These are phyloP conservation scores for Amanita fuliginea DNA, from an alignment of 768 basidiomycete species.

Conservation along the genomic window DNA sequence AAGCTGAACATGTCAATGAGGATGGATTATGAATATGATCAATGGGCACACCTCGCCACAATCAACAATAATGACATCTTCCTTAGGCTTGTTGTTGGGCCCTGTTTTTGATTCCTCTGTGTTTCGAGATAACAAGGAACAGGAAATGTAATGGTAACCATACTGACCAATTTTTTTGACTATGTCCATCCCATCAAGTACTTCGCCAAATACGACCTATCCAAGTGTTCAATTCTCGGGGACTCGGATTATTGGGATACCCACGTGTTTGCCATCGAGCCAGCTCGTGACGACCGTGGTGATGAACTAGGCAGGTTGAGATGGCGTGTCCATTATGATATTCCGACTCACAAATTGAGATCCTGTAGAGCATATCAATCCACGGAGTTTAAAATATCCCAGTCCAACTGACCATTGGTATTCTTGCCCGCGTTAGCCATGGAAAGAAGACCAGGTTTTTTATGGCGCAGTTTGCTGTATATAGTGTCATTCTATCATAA, in stretches of 20 bases:
- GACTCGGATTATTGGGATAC: slow-evolving; percentile 10
- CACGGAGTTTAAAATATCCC: background rate
- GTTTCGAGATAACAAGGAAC: slow-evolving; percentile 3
- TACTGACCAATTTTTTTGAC: slow-evolving; percentile 60
- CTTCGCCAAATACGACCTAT: slow-evolving; percentile 88
- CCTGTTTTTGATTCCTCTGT: slow-evolving; percentile 70
- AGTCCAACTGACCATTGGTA: slow-evolving; percentile 62
- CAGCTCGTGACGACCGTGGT: slow-evolving; percentile 80
- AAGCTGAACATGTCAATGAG: slow-evolving; percentile 25
- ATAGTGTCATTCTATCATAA: slow-evolving; percentile 5
- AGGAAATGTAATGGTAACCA: background rate
- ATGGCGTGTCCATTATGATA: background rate
- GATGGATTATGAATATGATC: slow-evolving; percentile 3
- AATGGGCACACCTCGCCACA: slow-evolving; percentile 68
- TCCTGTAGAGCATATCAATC: slow-evolving; percentile 28
- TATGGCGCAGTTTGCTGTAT: slow-evolving; percentile 88
- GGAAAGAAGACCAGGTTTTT: slow-evolving; percentile 74
- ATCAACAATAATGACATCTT: slow-evolving; percentile 72
- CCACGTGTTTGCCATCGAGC: slow-evolving; percentile 85
- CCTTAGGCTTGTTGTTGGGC: slow-evolving; percentile 55
- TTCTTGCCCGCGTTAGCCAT: slow-evolving; percentile 94
- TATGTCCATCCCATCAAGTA: slow-evolving; percentile 89
- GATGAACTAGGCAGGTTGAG: slow-evolving; percentile 59
- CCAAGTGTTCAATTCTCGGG: background rate
- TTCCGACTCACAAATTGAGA: slow-evolving; percentile 68